phyloP scores from a whole-genome alignment of 2,329 filamentous ascomycete genomes.

The Rosellinia necatrix region DNA sequence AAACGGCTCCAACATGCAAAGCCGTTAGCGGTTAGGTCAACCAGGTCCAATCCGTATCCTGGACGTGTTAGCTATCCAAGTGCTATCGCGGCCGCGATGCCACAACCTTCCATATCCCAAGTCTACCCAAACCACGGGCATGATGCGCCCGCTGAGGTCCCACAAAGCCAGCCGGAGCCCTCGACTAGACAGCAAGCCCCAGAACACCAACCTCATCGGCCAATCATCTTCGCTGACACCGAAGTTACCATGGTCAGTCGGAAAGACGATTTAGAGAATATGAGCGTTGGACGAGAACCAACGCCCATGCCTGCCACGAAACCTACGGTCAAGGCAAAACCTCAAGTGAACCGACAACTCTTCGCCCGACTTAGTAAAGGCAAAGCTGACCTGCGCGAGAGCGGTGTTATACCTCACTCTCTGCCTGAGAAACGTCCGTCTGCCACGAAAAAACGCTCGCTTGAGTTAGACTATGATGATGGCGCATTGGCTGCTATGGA shows the following conservation, averaged over 20 bases:
- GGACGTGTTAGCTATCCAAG: conserved; percentile 29
- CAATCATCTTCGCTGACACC: conserved; percentile 40
- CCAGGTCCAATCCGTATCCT: conserved; percentile 34
- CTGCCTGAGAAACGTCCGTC: conserved; percentile 31
- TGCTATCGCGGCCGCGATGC: conserved; percentile 22
- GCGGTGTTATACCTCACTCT: conserved; percentile 36
- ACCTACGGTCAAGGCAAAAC: conserved; percentile 30
- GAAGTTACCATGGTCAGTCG: conserved; percentile 38
- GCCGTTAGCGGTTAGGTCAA: conserved; percentile 30
- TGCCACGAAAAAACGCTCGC: conserved; percentile 36
- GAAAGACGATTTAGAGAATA: conserved; percentile 35
- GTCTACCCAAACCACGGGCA: conserved; percentile 30
- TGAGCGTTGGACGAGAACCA: conserved; percentile 34
- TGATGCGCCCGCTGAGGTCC: conserved; percentile 30
- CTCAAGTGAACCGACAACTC: conserved; percentile 37
- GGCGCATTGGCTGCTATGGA: conserved; percentile 58
- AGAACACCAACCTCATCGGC: conserved; percentile 32
- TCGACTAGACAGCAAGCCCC: conserved; percentile 30
- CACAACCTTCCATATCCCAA: conserved; percentile 29
- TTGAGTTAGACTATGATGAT: conserved; percentile 60
- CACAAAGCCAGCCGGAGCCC: conserved; percentile 23
- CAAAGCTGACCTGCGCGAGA: conserved; percentile 32
- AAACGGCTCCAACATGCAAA: conserved; percentile 37
- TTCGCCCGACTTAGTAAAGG: conserved; percentile 32
- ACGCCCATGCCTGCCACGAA: conserved; percentile 36